A percentile compares a stretch with the other conserved stretches of the same genome.
Conservation (phyloP, 192 early-diverging fungal species). For the Podila epigama region DNA sequence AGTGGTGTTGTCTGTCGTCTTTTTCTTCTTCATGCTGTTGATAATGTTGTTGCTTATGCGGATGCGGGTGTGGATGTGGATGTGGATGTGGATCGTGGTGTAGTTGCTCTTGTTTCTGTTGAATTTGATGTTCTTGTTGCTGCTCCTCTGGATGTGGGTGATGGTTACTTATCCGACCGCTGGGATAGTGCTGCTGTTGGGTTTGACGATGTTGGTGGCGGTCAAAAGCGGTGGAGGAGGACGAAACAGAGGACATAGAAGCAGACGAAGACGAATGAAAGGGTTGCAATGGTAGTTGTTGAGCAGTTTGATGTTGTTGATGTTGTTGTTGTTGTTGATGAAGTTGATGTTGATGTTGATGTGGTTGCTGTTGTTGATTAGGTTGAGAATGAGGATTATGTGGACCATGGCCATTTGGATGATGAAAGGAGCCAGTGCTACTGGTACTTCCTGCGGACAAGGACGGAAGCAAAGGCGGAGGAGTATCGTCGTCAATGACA, state of each 20-base stretch:
- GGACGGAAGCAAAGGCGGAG: conserved; percentile 13
- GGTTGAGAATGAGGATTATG: not conserved
- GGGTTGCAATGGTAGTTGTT: not conserved
- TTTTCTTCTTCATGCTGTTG: too few relatives aligned
- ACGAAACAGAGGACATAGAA: too few relatives aligned
- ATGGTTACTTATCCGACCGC: too few relatives aligned
- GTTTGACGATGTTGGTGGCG: too few relatives aligned
- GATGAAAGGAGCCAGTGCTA: conserved; percentile 8
- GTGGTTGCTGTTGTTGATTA: conserved; percentile 6
- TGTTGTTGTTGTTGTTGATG: conserved; percentile 3
- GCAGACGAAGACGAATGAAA: too few relatives aligned
- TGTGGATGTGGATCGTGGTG: not conserved
- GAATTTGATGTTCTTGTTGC: conserved; percentile 2
- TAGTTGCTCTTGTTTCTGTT: not conserved
- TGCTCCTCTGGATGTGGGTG: too few relatives aligned
- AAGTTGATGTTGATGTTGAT: conserved; percentile 4
- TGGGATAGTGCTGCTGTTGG: too few relatives aligned
- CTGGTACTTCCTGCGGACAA: conserved; percentile 22
- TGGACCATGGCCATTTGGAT: conserved; percentile 1
- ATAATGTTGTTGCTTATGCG: not conserved
- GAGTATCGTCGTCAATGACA: conserved; percentile 49
- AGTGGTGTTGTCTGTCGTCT: too few relatives aligned
- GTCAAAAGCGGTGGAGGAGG: too few relatives aligned
- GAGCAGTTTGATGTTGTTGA: not conserved
- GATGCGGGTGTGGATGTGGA: not conserved